Conservation (phyloP, 2,329 filamentous ascomycete species). For the Ceratocystis smalleyi region DNA sequence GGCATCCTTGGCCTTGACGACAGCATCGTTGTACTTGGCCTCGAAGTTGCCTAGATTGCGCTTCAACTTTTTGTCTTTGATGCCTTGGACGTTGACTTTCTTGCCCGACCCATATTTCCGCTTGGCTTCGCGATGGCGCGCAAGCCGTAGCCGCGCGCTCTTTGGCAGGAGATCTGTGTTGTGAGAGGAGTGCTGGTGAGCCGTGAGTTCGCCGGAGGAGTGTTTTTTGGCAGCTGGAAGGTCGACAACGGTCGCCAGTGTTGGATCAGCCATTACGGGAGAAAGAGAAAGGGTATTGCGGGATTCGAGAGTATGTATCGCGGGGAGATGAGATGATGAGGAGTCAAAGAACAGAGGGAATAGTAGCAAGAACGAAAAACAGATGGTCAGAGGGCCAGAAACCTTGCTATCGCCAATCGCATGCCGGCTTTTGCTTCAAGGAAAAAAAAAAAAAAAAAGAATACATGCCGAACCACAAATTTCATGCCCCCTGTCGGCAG, state of each 20-base stretch:
- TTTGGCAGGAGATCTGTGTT: slow-evolving; percentile 33
- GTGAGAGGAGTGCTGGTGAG: not conserved
- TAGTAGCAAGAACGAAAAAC: no score
- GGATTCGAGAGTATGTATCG: no score
- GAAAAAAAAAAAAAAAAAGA: not conserved
- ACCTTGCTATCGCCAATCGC: not conserved
- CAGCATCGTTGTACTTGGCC: slow-evolving; percentile 63
- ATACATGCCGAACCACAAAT: not conserved
- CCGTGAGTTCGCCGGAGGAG: slow-evolving; percentile 1
- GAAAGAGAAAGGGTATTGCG: no score
- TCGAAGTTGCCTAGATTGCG: slow-evolving; percentile 67
- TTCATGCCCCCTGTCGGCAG: not conserved
- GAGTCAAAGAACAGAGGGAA: no score
- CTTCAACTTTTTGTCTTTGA: slow-evolving; percentile 82
- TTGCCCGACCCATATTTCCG: slow-evolving; percentile 72
- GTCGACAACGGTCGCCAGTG: slow-evolving; percentile 3
- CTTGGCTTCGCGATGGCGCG: slow-evolving; percentile 46
- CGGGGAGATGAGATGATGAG: no score
- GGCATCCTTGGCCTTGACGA: slow-evolving; percentile 77
- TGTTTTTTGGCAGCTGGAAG: slow-evolving; percentile 10
- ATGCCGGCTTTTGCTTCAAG: not conserved
- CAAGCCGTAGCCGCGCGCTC: slow-evolving; percentile 35
- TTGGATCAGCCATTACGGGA: not conserved
- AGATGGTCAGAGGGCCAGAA: not conserved
- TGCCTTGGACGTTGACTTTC: slow-evolving; percentile 52